A percentile compares a stretch with the other conserved stretches of the same genome.
Evolutionary conservation across 2,329 filamentous ascomycete genomes (phyloP).

Genomic region (Microdochium bolleyi): DNA sequence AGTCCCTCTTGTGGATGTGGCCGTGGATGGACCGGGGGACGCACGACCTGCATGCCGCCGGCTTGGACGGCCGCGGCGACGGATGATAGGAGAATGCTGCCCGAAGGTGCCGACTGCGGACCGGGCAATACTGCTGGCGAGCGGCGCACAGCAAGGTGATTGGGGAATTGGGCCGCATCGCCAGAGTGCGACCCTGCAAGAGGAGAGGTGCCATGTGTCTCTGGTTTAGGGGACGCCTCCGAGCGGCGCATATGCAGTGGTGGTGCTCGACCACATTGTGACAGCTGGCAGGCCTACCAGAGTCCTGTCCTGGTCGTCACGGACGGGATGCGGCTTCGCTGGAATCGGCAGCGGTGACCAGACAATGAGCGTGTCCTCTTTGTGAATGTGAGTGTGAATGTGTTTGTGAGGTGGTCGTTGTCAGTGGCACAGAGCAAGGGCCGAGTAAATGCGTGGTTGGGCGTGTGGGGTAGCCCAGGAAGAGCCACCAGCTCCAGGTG

Average conservation of each 20-base stretch:
- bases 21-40: constrained; percentile 3
- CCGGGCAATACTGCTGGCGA: neutral
- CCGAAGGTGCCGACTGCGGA: constrained; percentile 5
- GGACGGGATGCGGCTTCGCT: neutral
- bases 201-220: neutral
- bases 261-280: neutral
- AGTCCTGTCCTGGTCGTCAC: neutral
- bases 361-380: no score
- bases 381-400: no score
- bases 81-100: constrained; percentile 7
- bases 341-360: neutral
- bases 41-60: neutral
- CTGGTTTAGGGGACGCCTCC: neutral
- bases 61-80: neutral
- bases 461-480: no score
- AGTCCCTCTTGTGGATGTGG: constrained; percentile 11
- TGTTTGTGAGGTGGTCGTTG: no score
- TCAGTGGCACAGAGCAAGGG: no score
- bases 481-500: no score
- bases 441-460: no score
- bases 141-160: constrained; percentile 11
- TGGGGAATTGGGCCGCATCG: constrained; percentile 4
- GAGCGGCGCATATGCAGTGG: neutral
- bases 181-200: neutral
- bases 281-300: neutral